Evolutionary conservation across 1,284 basidiomycete genomes (phyloP).

Genomic region (Sporisorium exsertum): DNA sequence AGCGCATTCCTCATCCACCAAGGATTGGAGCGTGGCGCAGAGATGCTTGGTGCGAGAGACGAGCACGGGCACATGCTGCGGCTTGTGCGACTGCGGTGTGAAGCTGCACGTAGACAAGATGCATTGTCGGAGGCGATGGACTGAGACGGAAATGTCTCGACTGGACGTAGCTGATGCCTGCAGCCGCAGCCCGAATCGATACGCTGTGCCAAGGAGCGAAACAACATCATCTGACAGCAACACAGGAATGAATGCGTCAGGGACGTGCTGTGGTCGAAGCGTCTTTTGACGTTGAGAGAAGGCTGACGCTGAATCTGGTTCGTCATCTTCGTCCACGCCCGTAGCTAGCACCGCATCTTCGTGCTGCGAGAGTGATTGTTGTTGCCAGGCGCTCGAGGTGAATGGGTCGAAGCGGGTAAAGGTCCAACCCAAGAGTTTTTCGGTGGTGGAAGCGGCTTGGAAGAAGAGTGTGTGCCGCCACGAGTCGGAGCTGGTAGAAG

Average conservation of each 20-base stretch:
- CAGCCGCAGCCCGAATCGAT: conserved; percentile 34
- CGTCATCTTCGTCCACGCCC: conserved; percentile 39
- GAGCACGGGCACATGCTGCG: conserved; percentile 39
- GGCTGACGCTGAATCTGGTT: conserved; percentile 10
- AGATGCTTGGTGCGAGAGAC: conserved; percentile 39
- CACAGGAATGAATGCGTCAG: conserved; percentile 35
- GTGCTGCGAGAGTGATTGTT: conserved; percentile 28
- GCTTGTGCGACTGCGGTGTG: conserved; percentile 35
- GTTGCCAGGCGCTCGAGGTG: conserved; percentile 41
- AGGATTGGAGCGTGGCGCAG: conserved; percentile 34
- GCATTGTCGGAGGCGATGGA: conserved; percentile 52
- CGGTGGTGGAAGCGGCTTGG: conserved; percentile 46
- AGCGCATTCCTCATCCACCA: conserved; percentile 41
- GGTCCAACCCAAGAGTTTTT: conserved; percentile 56
- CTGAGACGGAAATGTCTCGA: conserved; percentile 43
- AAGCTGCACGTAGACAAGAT: conserved; percentile 44
- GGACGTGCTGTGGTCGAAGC: conserved; percentile 27
- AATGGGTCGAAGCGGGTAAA: conserved; percentile 54
- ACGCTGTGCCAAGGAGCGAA: conserved; percentile 49
- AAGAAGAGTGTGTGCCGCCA: conserved; percentile 43
- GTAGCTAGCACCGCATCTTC: conserved; percentile 26
- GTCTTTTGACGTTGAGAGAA: conserved; percentile 14
- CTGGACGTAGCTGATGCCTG: conserved; percentile 21
- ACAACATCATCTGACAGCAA: conserved; percentile 52
- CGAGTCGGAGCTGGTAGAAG: conserved; percentile 10